Evolutionary conservation across 2,329 filamentous ascomycete species (phyloP).

Genomic region (Lomentospora prolificans): DNA sequence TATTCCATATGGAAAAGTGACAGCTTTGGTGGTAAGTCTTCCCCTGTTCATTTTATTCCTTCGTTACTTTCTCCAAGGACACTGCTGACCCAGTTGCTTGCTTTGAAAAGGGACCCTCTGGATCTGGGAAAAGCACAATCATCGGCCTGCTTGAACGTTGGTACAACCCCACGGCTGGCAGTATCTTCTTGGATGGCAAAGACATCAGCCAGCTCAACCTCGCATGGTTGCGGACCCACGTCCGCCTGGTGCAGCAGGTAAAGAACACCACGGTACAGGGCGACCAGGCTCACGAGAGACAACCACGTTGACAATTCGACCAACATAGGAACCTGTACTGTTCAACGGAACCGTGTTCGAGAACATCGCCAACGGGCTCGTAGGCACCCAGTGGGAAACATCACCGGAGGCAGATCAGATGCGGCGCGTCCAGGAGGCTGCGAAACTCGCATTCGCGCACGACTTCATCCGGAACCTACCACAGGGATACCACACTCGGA

Average conservation of each 20-base stretch:
- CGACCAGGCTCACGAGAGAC: not conserved
- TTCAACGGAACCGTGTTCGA: constrained; percentile 41
- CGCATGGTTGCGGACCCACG: constrained; percentile 41
- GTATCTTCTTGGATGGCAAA: constrained; percentile 31
- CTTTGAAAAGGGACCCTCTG: constrained; percentile 43
- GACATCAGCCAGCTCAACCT: constrained; percentile 33
- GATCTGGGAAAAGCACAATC: constrained; percentile 49
- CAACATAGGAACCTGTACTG: constrained; percentile 36
- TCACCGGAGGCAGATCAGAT: constrained; percentile 31
- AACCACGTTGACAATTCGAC: too few relatives aligned
- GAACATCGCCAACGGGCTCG: constrained; percentile 41
- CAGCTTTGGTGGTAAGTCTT: constrained; percentile 46
- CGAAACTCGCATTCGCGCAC: constrained; percentile 39
- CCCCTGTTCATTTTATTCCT: too few relatives aligned
- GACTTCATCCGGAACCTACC: constrained; percentile 42
- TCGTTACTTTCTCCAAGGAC: not conserved
- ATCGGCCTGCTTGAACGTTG: constrained; percentile 49
- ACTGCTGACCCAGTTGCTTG: not conserved
- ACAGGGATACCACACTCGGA: constrained; percentile 47
- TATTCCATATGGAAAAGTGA: constrained; percentile 35
- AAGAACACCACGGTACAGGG: not conserved
- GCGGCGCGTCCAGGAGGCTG: constrained; percentile 35
- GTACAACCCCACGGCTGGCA: constrained; percentile 39
- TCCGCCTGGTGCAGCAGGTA: constrained; percentile 40
- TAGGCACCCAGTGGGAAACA: constrained; percentile 24